A percentile compares a stretch with the other conserved stretches of the same genome.
phyloP scores from a whole-genome alignment of 257 asterid genomes.

The Primulina tabacum region DNA sequence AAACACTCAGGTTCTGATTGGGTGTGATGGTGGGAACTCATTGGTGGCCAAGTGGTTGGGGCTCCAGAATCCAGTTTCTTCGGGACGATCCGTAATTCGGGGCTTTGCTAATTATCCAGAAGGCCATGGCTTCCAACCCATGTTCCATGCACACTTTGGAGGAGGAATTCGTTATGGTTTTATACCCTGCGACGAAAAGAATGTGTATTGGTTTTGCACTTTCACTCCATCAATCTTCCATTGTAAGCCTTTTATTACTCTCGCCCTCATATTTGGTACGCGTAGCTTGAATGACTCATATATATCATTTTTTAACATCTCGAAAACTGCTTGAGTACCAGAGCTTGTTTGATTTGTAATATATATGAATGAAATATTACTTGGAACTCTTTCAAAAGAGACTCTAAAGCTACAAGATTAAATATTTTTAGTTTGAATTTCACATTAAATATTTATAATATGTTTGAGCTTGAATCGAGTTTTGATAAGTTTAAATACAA shows the following conservation, averaged over 20 bases:
- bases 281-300: too few relatives aligned
- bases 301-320: too few relatives aligned
- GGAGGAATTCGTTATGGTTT: slow-evolving; percentile 65
- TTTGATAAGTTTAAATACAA: too few relatives aligned
- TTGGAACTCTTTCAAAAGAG: too few relatives aligned
- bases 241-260: slow-evolving; percentile 37
- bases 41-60: slow-evolving; percentile 46
- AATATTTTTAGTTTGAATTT: too few relatives aligned
- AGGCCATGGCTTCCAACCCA: slow-evolving; percentile 47
- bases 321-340: too few relatives aligned
- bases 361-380: too few relatives aligned
- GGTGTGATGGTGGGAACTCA: slow-evolving; percentile 53
- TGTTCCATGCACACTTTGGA: slow-evolving; percentile 45
- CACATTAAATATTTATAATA: too few relatives aligned
- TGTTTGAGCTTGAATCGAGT: too few relatives aligned
- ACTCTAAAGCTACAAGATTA: too few relatives aligned
- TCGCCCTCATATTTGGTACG: too few relatives aligned
- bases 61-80: slow-evolving; percentile 32
- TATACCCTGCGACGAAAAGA: slow-evolving; percentile 56
- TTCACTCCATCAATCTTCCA: slow-evolving; percentile 37
- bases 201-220: slow-evolving; percentile 76
- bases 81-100: slow-evolving; percentile 36
- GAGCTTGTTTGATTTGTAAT: too few relatives aligned
- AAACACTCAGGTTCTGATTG: slow-evolving; percentile 37
- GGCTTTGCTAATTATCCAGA: slow-evolving; percentile 32